phyloP scores from a whole-genome alignment of 352 stramenopile species.

The Elongisporangium undulatum region DNA sequence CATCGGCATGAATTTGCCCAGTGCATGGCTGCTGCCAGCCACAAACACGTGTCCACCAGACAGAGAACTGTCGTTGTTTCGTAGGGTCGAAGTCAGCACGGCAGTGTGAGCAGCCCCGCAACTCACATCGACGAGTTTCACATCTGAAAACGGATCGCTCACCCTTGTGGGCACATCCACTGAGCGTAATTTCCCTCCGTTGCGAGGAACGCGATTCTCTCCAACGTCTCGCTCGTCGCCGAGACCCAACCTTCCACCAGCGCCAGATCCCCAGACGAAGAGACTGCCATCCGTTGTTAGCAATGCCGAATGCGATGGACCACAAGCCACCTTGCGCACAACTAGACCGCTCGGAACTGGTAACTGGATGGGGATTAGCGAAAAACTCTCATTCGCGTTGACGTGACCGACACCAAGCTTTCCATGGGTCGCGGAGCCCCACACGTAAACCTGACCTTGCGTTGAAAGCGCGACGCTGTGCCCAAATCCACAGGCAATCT shows the following conservation, averaged over 20 bases:
- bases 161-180: conserved; percentile 39
- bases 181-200: conserved; percentile 38
- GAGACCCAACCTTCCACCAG: conserved; percentile 66
- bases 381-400: conserved; percentile 54
- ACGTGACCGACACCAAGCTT: conserved; percentile 63
- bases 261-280: conserved; percentile 72
- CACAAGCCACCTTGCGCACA: conserved; percentile 68
- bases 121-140: conserved; percentile 62
- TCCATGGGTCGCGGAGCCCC: conserved; percentile 65
- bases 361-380: conserved; percentile 40
- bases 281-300: conserved; percentile 49
- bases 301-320: conserved; percentile 69
- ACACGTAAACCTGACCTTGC: conserved; percentile 64
- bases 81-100: conserved; percentile 29
- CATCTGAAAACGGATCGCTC: conserved; percentile 23
- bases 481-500: conserved; percentile 56
- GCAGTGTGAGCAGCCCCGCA: conserved; percentile 64
- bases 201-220: conserved; percentile 52
- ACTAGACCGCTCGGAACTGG: conserved; percentile 13
- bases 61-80: conserved; percentile 4
- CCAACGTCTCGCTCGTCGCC: conserved; percentile 60
- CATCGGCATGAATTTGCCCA: conserved; percentile 53
- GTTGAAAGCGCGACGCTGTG: conserved; percentile 66
- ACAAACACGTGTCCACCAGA: conserved; percentile 43
- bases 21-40: conserved; percentile 60